Evolutionary conservation across 2,329 filamentous ascomycete genomes (phyloP).

Genomic region (Diaporthe eres): DNA sequence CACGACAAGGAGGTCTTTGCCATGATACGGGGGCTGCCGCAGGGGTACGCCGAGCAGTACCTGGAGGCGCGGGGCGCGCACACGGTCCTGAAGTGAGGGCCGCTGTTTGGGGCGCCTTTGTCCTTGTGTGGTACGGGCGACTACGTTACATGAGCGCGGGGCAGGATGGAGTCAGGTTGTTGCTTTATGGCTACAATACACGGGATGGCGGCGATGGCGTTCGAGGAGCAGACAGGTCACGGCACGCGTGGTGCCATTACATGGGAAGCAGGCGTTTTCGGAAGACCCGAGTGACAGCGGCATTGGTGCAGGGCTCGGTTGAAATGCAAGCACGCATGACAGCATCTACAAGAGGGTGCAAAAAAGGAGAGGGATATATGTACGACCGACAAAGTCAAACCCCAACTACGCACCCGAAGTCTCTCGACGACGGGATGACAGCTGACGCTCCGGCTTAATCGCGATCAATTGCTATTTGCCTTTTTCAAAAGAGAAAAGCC

Average conservation of each 20-base stretch:
- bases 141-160: not conserved
- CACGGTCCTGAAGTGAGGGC: conserved; percentile 85
- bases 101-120: conserved; percentile 33
- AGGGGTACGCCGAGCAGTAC: conserved; percentile 88
- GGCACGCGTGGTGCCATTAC: not conserved
- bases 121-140: too few species aligned
- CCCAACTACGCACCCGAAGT: conserved; percentile 85
- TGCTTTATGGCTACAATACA: not conserved
- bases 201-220: conserved; percentile 32
- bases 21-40: conserved; percentile 83
- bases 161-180: not conserved
- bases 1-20: conserved; percentile 94
- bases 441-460: conserved; percentile 99
- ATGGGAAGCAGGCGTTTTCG: not conserved
- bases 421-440: conserved; percentile 85
- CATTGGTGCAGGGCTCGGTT: not conserved
- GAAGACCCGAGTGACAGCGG: not conserved
- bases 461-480: conserved; percentile 89
- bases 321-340: not conserved
- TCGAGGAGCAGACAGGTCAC: not conserved
- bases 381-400: conserved; percentile 97
- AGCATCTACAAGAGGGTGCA: conserved; percentile 30
- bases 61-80: conserved; percentile 92
- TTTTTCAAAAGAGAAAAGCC: conserved; percentile 55
- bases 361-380: conserved; percentile 61